These are phyloP conservation scores for Bauhinia variegata DNA, from an alignment of 306 rosid species.

Conservation along the genomic window DNA sequence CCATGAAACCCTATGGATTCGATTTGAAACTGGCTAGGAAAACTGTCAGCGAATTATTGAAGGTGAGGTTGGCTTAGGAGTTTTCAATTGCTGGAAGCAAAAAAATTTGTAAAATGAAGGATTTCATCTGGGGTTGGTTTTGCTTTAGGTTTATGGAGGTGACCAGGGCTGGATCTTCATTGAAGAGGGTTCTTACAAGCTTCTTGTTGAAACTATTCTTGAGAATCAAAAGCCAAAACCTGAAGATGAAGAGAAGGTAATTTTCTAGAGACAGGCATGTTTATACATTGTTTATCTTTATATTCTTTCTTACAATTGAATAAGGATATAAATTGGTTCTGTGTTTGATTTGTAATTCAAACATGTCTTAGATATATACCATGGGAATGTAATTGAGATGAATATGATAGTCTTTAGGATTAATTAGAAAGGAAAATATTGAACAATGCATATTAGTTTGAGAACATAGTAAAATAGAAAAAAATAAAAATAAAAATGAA, in stretches of 20 bases:
- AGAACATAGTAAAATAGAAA: too few relatives aligned
- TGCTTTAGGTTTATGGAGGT: slow-evolving; percentile 57
- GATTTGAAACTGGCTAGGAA: slow-evolving; percentile 25
- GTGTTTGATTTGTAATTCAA: background rate
- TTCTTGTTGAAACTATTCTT: slow-evolving; percentile 50
- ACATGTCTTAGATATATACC: background rate
- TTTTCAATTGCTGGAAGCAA: too few relatives aligned
- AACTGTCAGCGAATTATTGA: slow-evolving; percentile 45
- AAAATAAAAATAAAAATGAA: too few relatives aligned
- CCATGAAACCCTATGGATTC: slow-evolving; percentile 54
- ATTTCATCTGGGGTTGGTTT: too few relatives aligned
- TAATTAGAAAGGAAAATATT: too few relatives aligned
- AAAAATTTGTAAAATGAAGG: too few relatives aligned
- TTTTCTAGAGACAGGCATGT: background rate
- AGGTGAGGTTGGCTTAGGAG: slow-evolving; percentile 29
- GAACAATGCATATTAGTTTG: too few relatives aligned
- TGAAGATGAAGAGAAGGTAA: slow-evolving; percentile 23
- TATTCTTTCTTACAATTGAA: too few relatives aligned
- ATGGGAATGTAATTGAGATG: too few relatives aligned
- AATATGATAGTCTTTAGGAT: too few relatives aligned
- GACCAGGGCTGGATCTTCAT: slow-evolving; percentile 56
- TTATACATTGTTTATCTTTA: background rate
- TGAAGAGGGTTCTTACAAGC: slow-evolving; percentile 50
- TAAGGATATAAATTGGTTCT: background rate
- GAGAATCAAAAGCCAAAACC: slow-evolving; percentile 25